phyloP scores from a whole-genome alignment of 83 land plant genomes.

The Picea mariana region DNA sequence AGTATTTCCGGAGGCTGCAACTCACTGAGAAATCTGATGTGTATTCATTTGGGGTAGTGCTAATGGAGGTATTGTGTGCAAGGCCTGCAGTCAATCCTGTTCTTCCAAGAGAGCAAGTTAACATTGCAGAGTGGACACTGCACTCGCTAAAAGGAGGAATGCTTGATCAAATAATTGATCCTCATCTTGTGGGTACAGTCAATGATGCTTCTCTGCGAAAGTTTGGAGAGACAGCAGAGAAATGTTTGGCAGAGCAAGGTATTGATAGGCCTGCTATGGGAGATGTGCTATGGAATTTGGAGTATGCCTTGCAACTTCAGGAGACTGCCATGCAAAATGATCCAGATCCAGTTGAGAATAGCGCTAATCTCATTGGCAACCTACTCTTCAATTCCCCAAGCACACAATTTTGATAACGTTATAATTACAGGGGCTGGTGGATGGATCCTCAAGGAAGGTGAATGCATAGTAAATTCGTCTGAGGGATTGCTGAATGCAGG shows the following conservation, averaged over 20 bases:
- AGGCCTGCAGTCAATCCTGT: conserved; percentile 67
- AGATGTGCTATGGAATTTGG: conserved; percentile 18
- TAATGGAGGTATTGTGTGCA: conserved; percentile 72
- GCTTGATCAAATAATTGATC: conserved; percentile 34
- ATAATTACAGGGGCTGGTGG: too few relatives aligned
- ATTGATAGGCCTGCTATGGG: conserved; percentile 30
- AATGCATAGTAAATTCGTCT: background rate
- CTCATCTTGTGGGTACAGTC: conserved; percentile 19
- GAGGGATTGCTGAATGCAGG: background rate
- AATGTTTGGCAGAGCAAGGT: conserved; percentile 31
- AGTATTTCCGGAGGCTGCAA: conserved; percentile 66
- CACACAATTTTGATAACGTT: too few relatives aligned
- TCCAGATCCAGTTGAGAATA: too few relatives aligned
- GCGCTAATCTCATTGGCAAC: too few relatives aligned
- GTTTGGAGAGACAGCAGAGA: conserved; percentile 35
- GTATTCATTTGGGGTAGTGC: conserved; percentile 83
- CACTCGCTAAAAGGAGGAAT: conserved; percentile 25
- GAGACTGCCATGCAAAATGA: too few relatives aligned
- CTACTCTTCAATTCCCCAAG: background rate
- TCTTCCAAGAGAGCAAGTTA: conserved; percentile 73
- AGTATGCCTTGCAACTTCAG: too few relatives aligned
- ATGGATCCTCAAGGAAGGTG: too few relatives aligned
- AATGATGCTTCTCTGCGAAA: conserved; percentile 24
- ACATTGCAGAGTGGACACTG: conserved; percentile 72
- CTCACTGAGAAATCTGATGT: conserved; percentile 80